These are phyloP conservation scores for Aspergillus mulundensis DNA, from an alignment of 495 filamentous ascomycete genomes.

Conservation along the genomic window DNA sequence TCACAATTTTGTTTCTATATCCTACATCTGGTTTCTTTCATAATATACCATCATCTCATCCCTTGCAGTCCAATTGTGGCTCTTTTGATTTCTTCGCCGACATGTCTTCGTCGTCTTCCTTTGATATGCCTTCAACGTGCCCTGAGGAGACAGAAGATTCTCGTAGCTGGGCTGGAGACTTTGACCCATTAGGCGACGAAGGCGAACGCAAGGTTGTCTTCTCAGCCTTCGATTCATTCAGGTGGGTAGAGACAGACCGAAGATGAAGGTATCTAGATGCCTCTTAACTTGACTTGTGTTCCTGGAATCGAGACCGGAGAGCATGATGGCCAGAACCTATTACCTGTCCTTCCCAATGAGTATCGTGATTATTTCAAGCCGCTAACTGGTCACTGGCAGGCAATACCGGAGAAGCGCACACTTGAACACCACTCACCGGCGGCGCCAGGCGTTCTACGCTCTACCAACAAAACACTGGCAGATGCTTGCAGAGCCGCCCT, in stretches of 20 bases:
- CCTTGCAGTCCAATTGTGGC: neutral
- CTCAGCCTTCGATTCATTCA: slow-evolving; percentile 77
- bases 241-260: slow-evolving; percentile 51
- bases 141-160: slow-evolving; percentile 24
- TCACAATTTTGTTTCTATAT: neutral
- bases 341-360: neutral
- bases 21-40: neutral
- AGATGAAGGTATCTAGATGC: slow-evolving; percentile 2
- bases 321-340: neutral
- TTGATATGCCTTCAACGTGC: slow-evolving; percentile 3
- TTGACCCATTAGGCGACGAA: slow-evolving; percentile 60
- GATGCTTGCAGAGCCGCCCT: slow-evolving; percentile 72
- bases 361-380: neutral
- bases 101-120: slow-evolving; percentile 20
- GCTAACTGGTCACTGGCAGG: slow-evolving; percentile 36
- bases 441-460: slow-evolving; percentile 86
- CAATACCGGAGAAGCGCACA: slow-evolving; percentile 83
- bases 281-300: neutral
- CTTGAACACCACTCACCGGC: slow-evolving; percentile 79
- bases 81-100: neutral
- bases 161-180: slow-evolving; percentile 53
- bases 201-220: slow-evolving; percentile 75
- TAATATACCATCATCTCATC: neutral
- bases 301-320: neutral
- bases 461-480: slow-evolving; percentile 79